These are phyloP conservation scores for Pichia sp. DNA, from an alignment of 1,139 yeast genomes.

Conservation along the genomic window DNA sequence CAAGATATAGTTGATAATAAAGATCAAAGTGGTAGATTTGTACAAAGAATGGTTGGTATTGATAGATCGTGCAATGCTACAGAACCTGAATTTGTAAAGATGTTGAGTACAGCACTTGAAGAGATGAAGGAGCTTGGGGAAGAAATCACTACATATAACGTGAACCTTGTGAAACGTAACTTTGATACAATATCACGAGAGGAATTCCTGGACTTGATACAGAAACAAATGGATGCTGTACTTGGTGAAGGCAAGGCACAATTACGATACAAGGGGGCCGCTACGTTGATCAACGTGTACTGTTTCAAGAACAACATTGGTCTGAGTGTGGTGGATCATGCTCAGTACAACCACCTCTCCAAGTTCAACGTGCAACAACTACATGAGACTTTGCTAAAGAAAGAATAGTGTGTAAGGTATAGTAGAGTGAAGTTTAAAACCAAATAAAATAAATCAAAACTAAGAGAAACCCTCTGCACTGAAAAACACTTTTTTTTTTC, in stretches of 20 bases:
- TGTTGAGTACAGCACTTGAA: conserved; percentile 35
- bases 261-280: conserved; percentile 77
- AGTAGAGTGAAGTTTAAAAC: too few species aligned
- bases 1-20: conserved; percentile 47
- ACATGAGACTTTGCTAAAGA: conserved; percentile 33
- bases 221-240: background rate
- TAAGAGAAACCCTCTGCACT: background rate
- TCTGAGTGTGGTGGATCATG: conserved; percentile 62
- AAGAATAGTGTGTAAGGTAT: background rate
- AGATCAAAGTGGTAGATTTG: conserved; percentile 56
- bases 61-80: conserved; percentile 69
- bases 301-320: conserved; percentile 82
- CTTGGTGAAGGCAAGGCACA: conserved; percentile 12
- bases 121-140: conserved; percentile 11
- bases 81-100: conserved; percentile 54
- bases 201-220: conserved; percentile 29
- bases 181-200: conserved; percentile 66
- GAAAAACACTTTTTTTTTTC: background rate
- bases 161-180: conserved; percentile 72
- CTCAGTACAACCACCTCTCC: conserved; percentile 46
- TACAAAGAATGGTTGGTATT: conserved; percentile 78
- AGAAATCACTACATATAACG: conserved; percentile 54
- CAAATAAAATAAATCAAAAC: background rate
- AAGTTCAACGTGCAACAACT: conserved; percentile 61
- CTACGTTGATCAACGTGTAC: conserved; percentile 73